Percentiles rank a stretch among this genome's conserved stretches.
These are phyloP conservation scores for Tricholoma bakamatsutake DNA, from an alignment of 768 basidiomycete genomes.

Conservation along the genomic window DNA sequence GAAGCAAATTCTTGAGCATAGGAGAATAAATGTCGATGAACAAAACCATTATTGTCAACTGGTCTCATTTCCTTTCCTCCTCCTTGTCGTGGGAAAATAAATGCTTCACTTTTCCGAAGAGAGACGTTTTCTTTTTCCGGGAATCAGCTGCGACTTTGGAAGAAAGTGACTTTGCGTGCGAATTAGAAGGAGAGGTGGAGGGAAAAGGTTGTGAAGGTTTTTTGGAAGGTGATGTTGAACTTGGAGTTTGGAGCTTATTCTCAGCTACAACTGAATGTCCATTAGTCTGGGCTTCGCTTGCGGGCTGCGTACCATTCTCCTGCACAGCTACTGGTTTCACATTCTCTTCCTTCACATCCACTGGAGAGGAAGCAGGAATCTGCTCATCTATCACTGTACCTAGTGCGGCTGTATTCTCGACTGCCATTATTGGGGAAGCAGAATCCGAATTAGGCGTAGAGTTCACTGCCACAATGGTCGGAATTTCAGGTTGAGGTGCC, in stretches of 20 bases:
- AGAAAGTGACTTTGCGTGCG: conserved; percentile 17
- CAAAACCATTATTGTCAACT: neutral
- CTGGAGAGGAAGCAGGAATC: neutral
- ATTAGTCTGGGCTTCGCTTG: conserved; percentile 1
- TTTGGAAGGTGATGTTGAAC: conserved; percentile 14
- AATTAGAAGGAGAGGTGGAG: conserved; percentile 15
- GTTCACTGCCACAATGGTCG: neutral
- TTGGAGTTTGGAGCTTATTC: conserved; percentile 10
- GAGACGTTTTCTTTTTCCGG: conserved; percentile 47
- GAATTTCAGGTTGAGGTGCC: neutral
- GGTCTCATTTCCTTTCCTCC: conserved; percentile 25
- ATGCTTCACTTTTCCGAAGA: conserved; percentile 48
- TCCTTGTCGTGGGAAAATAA: conserved; percentile 44
- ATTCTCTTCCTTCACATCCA: conserved; percentile 3
- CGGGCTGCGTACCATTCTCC: neutral
- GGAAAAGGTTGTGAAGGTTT: conserved; percentile 20
- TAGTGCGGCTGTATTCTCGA: neutral
- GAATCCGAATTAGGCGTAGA: neutral
- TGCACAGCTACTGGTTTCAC: conserved; percentile 1
- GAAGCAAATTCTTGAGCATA: neutral
- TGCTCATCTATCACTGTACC: neutral
- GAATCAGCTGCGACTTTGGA: conserved; percentile 30
- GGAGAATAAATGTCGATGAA: neutral
- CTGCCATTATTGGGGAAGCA: neutral
- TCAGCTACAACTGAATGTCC: conserved; percentile 3